phyloP scores from a whole-genome alignment of 2,329 filamentous ascomycete species.

The Penicillium freii region DNA sequence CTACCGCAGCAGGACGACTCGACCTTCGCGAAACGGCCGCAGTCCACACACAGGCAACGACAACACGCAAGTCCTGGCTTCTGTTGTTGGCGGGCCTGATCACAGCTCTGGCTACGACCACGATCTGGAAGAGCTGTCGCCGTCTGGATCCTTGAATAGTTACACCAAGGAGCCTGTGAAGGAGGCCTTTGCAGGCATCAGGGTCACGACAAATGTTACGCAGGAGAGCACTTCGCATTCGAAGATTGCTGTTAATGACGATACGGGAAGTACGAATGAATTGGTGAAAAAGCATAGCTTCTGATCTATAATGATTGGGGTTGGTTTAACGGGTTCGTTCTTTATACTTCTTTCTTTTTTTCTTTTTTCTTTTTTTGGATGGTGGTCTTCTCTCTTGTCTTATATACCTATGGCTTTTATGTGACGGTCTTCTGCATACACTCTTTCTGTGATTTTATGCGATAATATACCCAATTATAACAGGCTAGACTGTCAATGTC shows the following conservation, averaged over 20 bases:
- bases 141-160: slow-evolving; percentile 3
- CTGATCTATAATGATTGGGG: slow-evolving; percentile 3
- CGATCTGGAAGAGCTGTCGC: slow-evolving; percentile 18
- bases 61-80: slow-evolving; percentile 23
- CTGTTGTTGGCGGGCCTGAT: slow-evolving; percentile 18
- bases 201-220: slow-evolving; percentile 30
- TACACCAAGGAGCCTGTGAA: slow-evolving; percentile 6
- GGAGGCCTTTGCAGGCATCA: slow-evolving; percentile 21
- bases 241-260: slow-evolving; percentile 11
- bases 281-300: slow-evolving; percentile 22
- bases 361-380: neutral
- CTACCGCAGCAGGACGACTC: slow-evolving; percentile 23
- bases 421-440: neutral
- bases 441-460: neutral
- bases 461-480: slow-evolving; percentile 4
- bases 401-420: neutral
- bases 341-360: neutral
- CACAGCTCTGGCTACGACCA: slow-evolving; percentile 14
- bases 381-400: neutral
- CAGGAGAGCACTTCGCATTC: slow-evolving; percentile 20
- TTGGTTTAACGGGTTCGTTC: neutral
- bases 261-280: slow-evolving; percentile 25
- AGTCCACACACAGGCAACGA: slow-evolving; percentile 15
- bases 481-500: neutral
- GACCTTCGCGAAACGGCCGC: slow-evolving; percentile 16